A percentile compares a stretch with the other conserved stretches of the same genome.
Conservation (phyloP, 2,329 filamentous ascomycete species). For the Zymoseptoria ardabiliae region DNA sequence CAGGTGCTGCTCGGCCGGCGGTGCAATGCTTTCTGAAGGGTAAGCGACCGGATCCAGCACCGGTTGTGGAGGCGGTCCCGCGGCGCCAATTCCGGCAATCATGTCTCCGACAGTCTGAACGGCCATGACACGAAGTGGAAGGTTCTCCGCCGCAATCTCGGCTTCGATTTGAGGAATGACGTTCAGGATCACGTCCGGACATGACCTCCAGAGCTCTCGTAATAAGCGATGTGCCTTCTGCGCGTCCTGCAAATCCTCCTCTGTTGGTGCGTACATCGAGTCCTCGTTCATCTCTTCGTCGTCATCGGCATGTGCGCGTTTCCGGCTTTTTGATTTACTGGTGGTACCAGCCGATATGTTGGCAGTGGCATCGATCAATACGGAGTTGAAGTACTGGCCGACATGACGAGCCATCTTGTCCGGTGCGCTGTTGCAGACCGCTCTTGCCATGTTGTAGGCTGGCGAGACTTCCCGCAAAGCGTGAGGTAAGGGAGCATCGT, state of each 20-base stretch:
- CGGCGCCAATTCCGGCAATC: conserved; percentile 85
- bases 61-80: conserved; percentile 69
- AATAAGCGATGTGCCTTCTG: conserved; percentile 84
- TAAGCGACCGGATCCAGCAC: conserved; percentile 75
- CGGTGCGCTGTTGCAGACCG: conserved; percentile 77
- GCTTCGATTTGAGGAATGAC: conserved; percentile 91
- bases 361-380: conserved; percentile 74
- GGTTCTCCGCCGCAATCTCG: conserved; percentile 83
- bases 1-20: conserved; percentile 35
- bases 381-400: conserved; percentile 93
- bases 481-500: conserved; percentile 29
- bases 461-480: conserved; percentile 74
- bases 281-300: conserved; percentile 36
- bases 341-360: conserved; percentile 19
- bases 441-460: conserved; percentile 94
- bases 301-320: conserved; percentile 34
- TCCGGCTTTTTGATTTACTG: conserved; percentile 45
- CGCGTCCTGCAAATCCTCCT: conserved; percentile 79
- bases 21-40: conserved; percentile 56
- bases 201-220: conserved; percentile 87
- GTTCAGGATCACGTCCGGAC: conserved; percentile 79
- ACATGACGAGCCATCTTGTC: conserved; percentile 95
- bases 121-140: conserved; percentile 76
- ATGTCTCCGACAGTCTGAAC: conserved; percentile 95
- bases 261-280: conserved; percentile 49